phyloP scores from a whole-genome alignment of 208 protist species.

The Leishmania turanica region DNA sequence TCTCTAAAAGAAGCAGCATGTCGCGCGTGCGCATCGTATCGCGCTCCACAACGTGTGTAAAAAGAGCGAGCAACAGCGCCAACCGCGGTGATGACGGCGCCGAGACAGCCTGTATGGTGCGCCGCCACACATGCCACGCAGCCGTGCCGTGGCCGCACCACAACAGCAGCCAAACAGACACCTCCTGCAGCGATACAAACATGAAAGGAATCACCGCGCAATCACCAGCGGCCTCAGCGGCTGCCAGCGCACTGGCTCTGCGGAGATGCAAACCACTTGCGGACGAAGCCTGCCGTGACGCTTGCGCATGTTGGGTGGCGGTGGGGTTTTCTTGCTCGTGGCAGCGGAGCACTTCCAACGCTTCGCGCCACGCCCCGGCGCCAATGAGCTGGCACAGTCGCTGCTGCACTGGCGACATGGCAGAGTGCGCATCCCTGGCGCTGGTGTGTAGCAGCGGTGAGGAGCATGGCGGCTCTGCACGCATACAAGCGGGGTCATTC shows the following conservation, averaged over 20 bases:
- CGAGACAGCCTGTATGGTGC: background rate
- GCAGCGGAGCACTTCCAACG: background rate
- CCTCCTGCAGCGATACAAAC: conserved; percentile 5
- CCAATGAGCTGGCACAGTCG: conserved; percentile 7
- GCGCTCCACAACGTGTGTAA: conserved; percentile 46
- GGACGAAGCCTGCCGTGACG: background rate
- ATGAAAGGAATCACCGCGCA: background rate
- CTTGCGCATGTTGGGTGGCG: background rate
- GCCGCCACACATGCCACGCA: conserved; percentile 12
- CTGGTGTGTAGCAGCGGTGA: background rate
- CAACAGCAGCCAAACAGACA: conserved; percentile 5
- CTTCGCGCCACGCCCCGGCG: conserved; percentile 11
- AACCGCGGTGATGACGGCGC: conserved; percentile 11
- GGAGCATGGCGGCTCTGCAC: background rate
- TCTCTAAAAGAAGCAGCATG: conserved; percentile 34
- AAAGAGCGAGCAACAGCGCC: conserved; percentile 43
- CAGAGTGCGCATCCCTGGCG: background rate
- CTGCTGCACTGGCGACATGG: conserved; percentile 4
- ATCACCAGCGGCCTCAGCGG: background rate
- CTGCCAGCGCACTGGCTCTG: background rate
- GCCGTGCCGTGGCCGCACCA: conserved; percentile 11
- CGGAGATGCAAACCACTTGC: background rate
- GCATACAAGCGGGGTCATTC: background rate
- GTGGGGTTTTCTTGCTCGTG: background rate
- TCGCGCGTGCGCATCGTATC: conserved; percentile 40